Base-by-base conservation (phyloP, 2,329 filamentous ascomycete genomes). In the Biscogniauxia mediterranea region DNA sequence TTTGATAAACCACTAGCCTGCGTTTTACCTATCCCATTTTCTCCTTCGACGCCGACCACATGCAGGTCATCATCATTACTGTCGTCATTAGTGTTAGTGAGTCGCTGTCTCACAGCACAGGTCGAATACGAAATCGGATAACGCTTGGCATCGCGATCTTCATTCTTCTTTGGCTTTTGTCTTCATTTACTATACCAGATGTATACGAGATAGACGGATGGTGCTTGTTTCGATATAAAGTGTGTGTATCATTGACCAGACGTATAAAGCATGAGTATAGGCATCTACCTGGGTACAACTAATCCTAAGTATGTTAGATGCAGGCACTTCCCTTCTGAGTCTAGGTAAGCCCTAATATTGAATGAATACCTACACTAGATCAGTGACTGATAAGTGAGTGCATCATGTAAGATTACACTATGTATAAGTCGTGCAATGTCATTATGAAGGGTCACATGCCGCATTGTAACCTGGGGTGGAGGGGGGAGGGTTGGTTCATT, bases 401-500 rank as follows among this genome's bases (percentile, higher is more conserved):
- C 28, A 32, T 32, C 32, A 46, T 46, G 38, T 46, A 46, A 46
- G 38, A 46, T 46, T 46, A 46, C 38, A 46, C 11, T 8, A 32
- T 32, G 28, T 46, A n/a, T 46, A 46, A 46, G 38, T 46, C 38
- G 38, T 46, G 38, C 38, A 46, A 17, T 11, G 38, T n/a, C n/a
- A n/a, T n/a, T n/a, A 46, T 23, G 23, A 32, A 32, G 38, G 38
- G 59, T 56, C 55, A 60, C 59, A 64, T 62, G 58, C 59, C 46
- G 65, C 63, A 65, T 54, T 67, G 61, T 25, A 65, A 65, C 65
- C 61, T 56, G 28, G 28, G 11, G 28, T n/a, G n/a, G n/a, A n/a
- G 23, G 23, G 23, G 23, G 23, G 7, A n/a, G n/a, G n/a, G n/a
- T n/a, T n/a, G 11, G 7, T 32, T 32, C 28, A 26, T 49, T 55